Conservation (phyloP, 805 yeast genomes). For the Kregervanrija fluxuum region DNA sequence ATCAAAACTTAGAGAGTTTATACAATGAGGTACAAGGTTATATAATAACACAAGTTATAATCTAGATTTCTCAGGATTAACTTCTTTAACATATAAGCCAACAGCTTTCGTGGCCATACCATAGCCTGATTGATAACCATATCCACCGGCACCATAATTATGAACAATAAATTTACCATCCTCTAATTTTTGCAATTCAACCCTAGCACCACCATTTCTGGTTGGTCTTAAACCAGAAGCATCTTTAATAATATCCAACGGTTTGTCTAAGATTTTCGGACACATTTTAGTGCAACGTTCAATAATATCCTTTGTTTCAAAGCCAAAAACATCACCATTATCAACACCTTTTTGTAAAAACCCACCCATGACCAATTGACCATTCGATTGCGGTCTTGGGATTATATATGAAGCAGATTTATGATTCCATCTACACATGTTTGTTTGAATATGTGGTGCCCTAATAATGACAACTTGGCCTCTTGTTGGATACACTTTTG, state of each 20-base stretch:
- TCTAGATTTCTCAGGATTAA: no score
- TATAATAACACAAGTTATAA: no score
- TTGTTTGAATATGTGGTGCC: constrained; percentile 59
- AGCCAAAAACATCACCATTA: constrained; percentile 48
- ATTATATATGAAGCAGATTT: constrained; percentile 59
- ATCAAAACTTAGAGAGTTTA: no score
- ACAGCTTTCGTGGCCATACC: constrained; percentile 51
- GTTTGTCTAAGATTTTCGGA: constrained; percentile 40
- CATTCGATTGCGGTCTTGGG: constrained; percentile 60
- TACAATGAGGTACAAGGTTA: no score
- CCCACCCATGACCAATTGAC: constrained; percentile 69
- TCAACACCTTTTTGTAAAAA: constrained; percentile 55
- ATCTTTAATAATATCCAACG: constrained; percentile 47
- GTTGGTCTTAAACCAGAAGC: constrained; percentile 73
- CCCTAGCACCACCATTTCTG: constrained; percentile 66
- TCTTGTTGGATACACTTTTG: constrained; percentile 59
- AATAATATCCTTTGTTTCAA: constrained; percentile 54
- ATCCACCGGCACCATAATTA: constrained; percentile 64
- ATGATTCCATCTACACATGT: constrained; percentile 50
- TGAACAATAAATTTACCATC: constrained; percentile 46
- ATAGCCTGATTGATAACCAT: constrained; percentile 58
- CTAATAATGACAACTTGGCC: constrained; percentile 71
- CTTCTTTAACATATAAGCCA: constrained; percentile 12
- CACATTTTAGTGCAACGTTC: constrained; percentile 43
- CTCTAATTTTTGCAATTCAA: constrained; percentile 46